These are phyloP conservation scores for Sugiyamaella floridensis DNA, from an alignment of 805 yeast species.

Conservation along the genomic window DNA sequence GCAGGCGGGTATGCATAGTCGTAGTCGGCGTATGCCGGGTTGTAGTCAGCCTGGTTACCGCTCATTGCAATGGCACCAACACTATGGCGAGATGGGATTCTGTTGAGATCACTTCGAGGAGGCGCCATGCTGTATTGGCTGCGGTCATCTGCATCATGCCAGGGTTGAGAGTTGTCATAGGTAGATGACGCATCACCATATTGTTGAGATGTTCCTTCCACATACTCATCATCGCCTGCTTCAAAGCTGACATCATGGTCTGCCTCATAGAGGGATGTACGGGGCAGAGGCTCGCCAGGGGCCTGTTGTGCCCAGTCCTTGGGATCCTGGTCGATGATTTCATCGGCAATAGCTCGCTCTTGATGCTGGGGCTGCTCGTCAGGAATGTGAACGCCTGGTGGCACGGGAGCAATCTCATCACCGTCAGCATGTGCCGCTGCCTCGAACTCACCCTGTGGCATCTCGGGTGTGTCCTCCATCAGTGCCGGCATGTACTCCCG, in stretches of 20 bases:
- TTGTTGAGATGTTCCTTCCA: neutral
- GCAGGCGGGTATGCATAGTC: neutral
- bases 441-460: neutral
- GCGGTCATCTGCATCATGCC: neutral
- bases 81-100: neutral
- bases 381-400: neutral
- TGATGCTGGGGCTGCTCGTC: slow-evolving; percentile 1
- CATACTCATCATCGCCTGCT: neutral
- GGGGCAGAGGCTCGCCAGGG: neutral
- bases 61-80: neutral
- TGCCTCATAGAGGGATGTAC: neutral
- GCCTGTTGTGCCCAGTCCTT: neutral
- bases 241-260: neutral
- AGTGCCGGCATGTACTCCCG: slow-evolving; percentile 21
- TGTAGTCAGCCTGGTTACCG: neutral
- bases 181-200: neutral
- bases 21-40: neutral
- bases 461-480: slow-evolving; percentile 6
- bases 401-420: neutral
- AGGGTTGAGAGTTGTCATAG: neutral
- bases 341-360: neutral
- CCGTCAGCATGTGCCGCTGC: neutral
- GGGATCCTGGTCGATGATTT: neutral
- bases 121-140: neutral
- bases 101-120: neutral